Conservation (phyloP, 1,284 basidiomycete genomes). For the Coriolopsis trogii region DNA sequence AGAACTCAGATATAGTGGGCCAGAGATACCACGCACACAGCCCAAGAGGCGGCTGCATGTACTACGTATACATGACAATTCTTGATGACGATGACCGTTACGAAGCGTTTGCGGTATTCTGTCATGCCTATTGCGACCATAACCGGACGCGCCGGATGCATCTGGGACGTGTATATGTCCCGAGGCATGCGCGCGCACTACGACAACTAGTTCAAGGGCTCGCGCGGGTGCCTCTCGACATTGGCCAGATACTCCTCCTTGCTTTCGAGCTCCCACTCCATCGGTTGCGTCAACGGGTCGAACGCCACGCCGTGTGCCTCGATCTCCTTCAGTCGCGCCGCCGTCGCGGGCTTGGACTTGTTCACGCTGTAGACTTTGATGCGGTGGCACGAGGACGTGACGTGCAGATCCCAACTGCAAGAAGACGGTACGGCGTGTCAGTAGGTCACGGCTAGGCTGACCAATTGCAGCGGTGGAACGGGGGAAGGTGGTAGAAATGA, state of each 20-base stretch:
- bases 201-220: constrained; percentile 27
- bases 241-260: constrained; percentile 40
- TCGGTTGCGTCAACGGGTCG: constrained; percentile 44
- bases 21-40: no score
- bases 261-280: constrained; percentile 44
- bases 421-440: no score
- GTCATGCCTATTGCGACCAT: no score
- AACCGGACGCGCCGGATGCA: no score
- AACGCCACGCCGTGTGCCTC: constrained; percentile 42
- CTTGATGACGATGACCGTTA: no score
- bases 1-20: no score
- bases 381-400: constrained; percentile 56
- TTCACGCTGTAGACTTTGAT: constrained; percentile 61
- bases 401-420: constrained; percentile 56
- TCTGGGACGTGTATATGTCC: no score
- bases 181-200: no score
- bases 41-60: no score
- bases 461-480: background rate
- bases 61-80: constrained; percentile 3
- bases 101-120: no score
- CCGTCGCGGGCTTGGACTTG: constrained; percentile 44
- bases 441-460: no score
- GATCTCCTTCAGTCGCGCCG: constrained; percentile 43
- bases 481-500: background rate
- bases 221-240: constrained; percentile 40